Base-by-base conservation (phyloP, 129 eudicot genomes). In the Calendula officinalis region DNA sequence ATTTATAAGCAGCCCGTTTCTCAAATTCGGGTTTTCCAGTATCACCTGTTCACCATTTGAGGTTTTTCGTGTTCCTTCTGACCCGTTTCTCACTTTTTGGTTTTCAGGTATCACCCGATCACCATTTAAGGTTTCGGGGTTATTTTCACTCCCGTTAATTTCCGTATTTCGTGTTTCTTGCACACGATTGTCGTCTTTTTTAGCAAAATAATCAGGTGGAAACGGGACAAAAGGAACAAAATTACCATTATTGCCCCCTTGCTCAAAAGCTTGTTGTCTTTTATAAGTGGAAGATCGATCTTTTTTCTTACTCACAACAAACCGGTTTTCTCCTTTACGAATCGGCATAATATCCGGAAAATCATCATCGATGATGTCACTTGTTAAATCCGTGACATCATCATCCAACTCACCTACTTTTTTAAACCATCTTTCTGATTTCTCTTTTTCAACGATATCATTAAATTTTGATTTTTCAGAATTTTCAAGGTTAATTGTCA, bases 291-390 rank as follows among this genome's bases (percentile, higher is more conserved):
- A 76, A 32, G 95, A 83, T 51, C 91, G 89, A 22, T 88, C 89
- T 73, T 88, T 92, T 69, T 85, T 85, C 78, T 83, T 85, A 72
- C 89, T 77, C 22, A 84, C 82, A 6, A 87, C 91, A 75, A 91
- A 91, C 32, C 81, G 79, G 36, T 80, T 88, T 65, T 83, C 96
- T 40, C 94, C 96, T 68, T 83, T 87, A 56, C 88, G 88, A 76
- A 81, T 79, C 5, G 96, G 96, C 96, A 91, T 84, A 5, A 83
- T 87, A 12, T 87, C 96, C 1, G 95, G 89, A 44, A 84, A 91
- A 58, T 87, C 98, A 1, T 84, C 90, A 17, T 85, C 91, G 35
- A 86, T 66, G 43, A 74, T 43, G 33, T 73, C 69, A 66, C 71
- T 69, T 2, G 80, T 43, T 41, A 77, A 42, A 65, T 83, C 91